Evolutionary conservation across 176 grass and related monocot species (phyloP).

Genomic region (Microstegium vimineum): DNA sequence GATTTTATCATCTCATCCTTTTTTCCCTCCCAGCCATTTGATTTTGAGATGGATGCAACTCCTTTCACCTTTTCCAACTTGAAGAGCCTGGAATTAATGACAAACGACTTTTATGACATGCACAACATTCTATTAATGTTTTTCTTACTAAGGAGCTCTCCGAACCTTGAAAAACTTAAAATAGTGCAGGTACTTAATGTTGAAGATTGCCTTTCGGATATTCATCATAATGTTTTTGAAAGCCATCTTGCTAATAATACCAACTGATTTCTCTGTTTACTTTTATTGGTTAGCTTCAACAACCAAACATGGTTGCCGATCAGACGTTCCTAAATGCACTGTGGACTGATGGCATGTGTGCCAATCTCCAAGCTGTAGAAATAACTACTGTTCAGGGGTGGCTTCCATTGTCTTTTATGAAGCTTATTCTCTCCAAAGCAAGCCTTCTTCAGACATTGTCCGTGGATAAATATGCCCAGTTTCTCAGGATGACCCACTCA

Average conservation of each 20-base stretch:
- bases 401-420: not conserved
- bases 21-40: not conserved
- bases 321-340: not conserved
- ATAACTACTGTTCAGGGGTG: not conserved
- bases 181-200: slow-evolving; percentile 20
- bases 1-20: not conserved
- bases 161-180: slow-evolving; percentile 19
- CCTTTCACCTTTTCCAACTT: slow-evolving; percentile 11
- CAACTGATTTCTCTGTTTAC: not conserved
- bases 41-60: not conserved
- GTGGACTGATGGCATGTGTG: slow-evolving; percentile 1
- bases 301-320: not conserved
- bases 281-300: not conserved
- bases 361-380: no score
- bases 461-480: not conserved
- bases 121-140: not conserved
- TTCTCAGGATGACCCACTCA: not conserved
- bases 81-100: not conserved
- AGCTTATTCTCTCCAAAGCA: not conserved
- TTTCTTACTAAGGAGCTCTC: slow-evolving; percentile 10
- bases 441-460: slow-evolving; percentile 3
- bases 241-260: not conserved
- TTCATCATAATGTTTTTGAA: not conserved
- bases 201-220: not conserved
- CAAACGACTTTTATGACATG: not conserved